Base-by-base conservation (phyloP, 2,329 filamentous ascomycete genomes). In the Alternaria solani region DNA sequence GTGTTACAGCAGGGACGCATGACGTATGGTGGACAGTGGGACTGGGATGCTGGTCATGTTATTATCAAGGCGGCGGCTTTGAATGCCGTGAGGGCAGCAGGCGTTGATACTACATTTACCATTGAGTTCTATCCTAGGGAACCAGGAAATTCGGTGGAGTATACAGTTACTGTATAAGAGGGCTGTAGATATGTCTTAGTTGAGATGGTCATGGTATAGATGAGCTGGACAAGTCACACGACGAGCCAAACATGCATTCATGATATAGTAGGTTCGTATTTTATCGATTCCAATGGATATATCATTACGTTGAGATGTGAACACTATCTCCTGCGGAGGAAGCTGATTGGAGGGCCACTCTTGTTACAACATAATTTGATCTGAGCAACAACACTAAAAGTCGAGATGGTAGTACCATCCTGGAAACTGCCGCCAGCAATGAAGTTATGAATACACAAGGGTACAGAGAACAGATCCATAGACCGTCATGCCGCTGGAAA, bases 121-220 rank as follows among this genome's bases (percentile, higher is more conserved):
- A 82, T 87, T 61, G 86, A 87, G 73, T 86, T 87, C 64, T 87
- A 81, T 66, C 85, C 85, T 0, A 75, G 86, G 14, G 81, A 82
- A 11, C 70, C 73, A 6, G 82, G 80, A 26, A 87, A 87, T 72
- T 73, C 72, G 0, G 78, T 82, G 7, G 82, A 84, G 52, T 85
- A 83, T 57, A 85, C 80, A 3, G 70, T 86, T 56, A 81, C 74
- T 12, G 78, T 82, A 7, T 72, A 39, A 51, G 41, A 36, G 28
- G 14, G 20, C 12, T 36, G 25, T 11, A 12, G 20, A 49, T 7
- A 14, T 3, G 12, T 36, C 4, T n/a, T 23, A 16, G 28, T 48
- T 34, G n/a, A 34, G 30, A 25, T 36, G 16, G 18, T 32, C 26
- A 47, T 9, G 12, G 30, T 5, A 6, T 32, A 14, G 7, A 47